phyloP scores from a whole-genome alignment of 257 asterid genomes.

The Buddleja alternifolia region DNA sequence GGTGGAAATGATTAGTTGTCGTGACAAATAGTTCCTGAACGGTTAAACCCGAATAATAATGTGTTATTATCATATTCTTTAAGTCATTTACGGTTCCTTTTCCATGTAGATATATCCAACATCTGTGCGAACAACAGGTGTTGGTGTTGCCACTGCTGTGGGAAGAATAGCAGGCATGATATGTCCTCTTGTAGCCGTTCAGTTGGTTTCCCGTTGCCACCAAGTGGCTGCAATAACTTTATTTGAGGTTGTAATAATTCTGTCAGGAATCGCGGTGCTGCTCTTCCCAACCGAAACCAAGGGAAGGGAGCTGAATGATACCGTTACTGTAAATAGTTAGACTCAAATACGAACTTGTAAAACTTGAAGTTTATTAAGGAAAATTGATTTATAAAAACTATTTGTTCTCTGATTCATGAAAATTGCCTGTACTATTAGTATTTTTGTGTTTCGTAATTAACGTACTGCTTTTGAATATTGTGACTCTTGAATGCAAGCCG shows the following conservation, averaged over 20 bases:
- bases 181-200: constrained; percentile 77
- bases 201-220: constrained; percentile 71
- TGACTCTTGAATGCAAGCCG: neutral
- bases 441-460: neutral
- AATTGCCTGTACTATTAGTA: neutral
- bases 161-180: constrained; percentile 88
- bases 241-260: constrained; percentile 55
- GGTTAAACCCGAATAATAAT: too few species aligned
- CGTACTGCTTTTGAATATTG: neutral
- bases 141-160: constrained; percentile 65
- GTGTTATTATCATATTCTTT: too few species aligned
- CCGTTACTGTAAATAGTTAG: constrained; percentile 29
- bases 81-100: neutral
- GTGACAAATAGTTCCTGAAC: too few species aligned
- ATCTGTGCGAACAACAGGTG: constrained; percentile 73
- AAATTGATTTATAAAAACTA: neutral
- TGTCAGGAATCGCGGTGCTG: constrained; percentile 54
- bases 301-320: constrained; percentile 57
- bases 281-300: constrained; percentile 69
- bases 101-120: constrained; percentile 78
- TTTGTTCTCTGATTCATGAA: neutral
- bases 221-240: constrained; percentile 58
- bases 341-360: neutral
- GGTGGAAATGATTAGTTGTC: too few species aligned
- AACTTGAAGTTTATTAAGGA: neutral